Percentiles rank a stretch among this genome's conserved stretches.
Evolutionary conservation across 2,329 filamentous ascomycete species (phyloP).

Genomic region (Calonectria hongkongensis): DNA sequence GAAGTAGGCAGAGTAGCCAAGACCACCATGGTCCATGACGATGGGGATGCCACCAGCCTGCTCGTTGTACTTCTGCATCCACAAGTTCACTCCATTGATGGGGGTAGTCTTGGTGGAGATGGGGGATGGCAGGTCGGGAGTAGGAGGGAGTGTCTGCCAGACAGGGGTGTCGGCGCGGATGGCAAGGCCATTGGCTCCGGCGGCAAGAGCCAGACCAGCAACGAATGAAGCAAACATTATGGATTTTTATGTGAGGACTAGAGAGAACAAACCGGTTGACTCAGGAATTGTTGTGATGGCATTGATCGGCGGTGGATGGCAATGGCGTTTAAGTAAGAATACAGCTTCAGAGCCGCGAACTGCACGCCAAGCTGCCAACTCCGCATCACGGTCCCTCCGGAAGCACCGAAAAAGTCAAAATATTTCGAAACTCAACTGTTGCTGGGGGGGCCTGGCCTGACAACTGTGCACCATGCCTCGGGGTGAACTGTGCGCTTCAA

Average conservation of each 20-base stretch:
- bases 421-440: constrained; percentile 21
- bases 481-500: constrained; percentile 2
- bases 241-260: neutral
- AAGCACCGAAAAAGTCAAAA: constrained; percentile 25
- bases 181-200: constrained; percentile 46
- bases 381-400: constrained; percentile 8
- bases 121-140: constrained; percentile 61
- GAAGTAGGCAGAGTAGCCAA: constrained; percentile 65
- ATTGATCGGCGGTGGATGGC: constrained; percentile 12
- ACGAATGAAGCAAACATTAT: constrained; percentile 18
- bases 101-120: constrained; percentile 54
- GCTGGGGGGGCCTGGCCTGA: neutral
- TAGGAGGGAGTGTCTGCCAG: constrained; percentile 61
- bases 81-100: constrained; percentile 63
- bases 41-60: constrained; percentile 58
- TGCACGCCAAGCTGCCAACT: constrained; percentile 23
- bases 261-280: neutral
- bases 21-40: constrained; percentile 63
- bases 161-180: constrained; percentile 53
- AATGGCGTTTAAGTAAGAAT: constrained; percentile 16
- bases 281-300: neutral
- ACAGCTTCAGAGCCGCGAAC: constrained; percentile 11
- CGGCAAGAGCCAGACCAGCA: constrained; percentile 22
- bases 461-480: neutral
- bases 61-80: constrained; percentile 65